Percentiles rank a stretch among this genome's conserved stretches.
Evolutionary conservation across 169 alveolate species (phyloP).

Genomic region (Cryptosporidium bovis): DNA sequence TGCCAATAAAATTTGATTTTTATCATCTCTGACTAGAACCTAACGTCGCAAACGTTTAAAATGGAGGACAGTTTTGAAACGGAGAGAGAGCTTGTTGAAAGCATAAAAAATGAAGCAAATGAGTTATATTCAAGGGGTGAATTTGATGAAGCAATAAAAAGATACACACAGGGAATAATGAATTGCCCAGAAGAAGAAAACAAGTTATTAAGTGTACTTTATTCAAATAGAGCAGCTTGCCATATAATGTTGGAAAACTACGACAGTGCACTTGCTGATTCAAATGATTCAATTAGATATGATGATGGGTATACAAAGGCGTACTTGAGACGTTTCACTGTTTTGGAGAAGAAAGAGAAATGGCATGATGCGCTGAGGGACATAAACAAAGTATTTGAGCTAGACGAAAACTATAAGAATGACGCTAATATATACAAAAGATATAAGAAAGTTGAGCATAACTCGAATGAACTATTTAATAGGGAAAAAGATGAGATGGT

Average conservation of each 20-base stretch:
- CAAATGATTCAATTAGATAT: slow-evolving; percentile 81
- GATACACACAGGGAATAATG: slow-evolving; percentile 60
- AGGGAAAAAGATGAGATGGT: slow-evolving; percentile 93
- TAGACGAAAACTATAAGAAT: slow-evolving; percentile 78
- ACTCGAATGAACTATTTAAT: slow-evolving; percentile 86
- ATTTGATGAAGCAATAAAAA: slow-evolving; percentile 35
- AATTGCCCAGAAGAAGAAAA: slow-evolving; percentile 76
- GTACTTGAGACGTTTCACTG: slow-evolving; percentile 86
- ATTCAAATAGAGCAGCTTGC: slow-evolving; percentile 88
- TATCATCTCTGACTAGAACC: no score
- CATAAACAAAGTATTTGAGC: slow-evolving; percentile 85
- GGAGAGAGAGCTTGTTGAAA: slow-evolving; percentile 50
- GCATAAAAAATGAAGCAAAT: slow-evolving; percentile 57
- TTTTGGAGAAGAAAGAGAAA: slow-evolving; percentile 85
- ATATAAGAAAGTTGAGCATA: slow-evolving; percentile 52
- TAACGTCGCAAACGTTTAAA: no score
- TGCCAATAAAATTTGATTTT: no score
- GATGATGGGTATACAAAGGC: slow-evolving; percentile 82
- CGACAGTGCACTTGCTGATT: slow-evolving; percentile 83
- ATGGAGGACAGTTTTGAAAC: slow-evolving; percentile 63
- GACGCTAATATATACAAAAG: slow-evolving; percentile 21
- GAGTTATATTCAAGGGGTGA: slow-evolving; percentile 46
- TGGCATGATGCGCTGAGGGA: slow-evolving; percentile 89
- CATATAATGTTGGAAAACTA: slow-evolving; percentile 80
- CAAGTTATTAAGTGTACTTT: slow-evolving; percentile 78